Evolutionary conservation across 2,329 filamentous ascomycete genomes (phyloP).

Genomic region (Penicillium sp.): DNA sequence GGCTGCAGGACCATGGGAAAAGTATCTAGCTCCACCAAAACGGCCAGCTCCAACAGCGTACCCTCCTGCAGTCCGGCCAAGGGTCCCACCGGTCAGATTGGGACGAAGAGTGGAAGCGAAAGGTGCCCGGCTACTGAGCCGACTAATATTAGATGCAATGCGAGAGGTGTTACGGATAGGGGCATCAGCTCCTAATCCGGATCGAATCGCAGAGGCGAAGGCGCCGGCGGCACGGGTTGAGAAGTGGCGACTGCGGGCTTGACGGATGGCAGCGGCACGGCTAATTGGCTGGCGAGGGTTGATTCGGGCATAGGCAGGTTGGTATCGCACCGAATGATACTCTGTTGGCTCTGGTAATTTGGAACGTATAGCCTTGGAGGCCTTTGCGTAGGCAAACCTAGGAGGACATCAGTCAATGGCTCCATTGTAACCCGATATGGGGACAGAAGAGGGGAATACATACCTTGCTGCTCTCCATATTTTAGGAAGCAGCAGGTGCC

Average conservation of each 20-base stretch:
- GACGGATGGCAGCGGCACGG: constrained; percentile 60
- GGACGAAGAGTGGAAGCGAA: constrained; percentile 87
- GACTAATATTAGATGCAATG: constrained; percentile 55
- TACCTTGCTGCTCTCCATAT: constrained; percentile 49
- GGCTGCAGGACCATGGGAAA: constrained; percentile 80
- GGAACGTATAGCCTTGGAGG: constrained; percentile 41
- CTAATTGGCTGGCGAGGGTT: constrained; percentile 57
- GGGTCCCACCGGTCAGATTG: constrained; percentile 82
- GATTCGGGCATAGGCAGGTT: constrained; percentile 59
- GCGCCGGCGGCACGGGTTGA: constrained; percentile 51
- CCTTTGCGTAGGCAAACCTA: constrained; percentile 50
- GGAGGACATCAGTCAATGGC: constrained; percentile 24
- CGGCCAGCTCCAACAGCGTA: constrained; percentile 72
- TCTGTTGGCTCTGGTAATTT: constrained; percentile 42
- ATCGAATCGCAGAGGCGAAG: constrained; percentile 51
- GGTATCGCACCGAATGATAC: constrained; percentile 48
- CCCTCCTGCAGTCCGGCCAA: constrained; percentile 84
- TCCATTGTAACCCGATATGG: background rate
- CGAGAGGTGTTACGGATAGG: constrained; percentile 56
- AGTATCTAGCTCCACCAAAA: constrained; percentile 73
- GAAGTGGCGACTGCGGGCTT: constrained; percentile 63
- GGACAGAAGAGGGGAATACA: constrained; percentile 17
- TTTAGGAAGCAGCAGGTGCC: constrained; percentile 51
- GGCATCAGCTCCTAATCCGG: constrained; percentile 47
- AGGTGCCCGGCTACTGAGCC: constrained; percentile 71